Evolutionary conservation across 2,329 filamentous ascomycete species (phyloP), one percentile per base, ranked within the genome.

Genomic region (Nemania sp.): DNA sequence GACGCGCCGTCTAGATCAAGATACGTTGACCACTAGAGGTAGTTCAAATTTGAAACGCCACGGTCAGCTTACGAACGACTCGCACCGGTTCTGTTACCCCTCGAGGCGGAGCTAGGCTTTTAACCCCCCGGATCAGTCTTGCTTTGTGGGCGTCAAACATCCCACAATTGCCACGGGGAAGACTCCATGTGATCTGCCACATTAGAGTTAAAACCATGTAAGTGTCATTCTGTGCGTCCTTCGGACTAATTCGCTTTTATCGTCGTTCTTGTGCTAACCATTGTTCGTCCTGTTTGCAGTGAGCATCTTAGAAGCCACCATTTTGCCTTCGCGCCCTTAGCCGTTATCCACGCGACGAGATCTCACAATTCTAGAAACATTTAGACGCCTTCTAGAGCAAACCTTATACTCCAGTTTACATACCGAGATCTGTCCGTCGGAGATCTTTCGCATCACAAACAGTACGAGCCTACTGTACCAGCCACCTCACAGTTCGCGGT

Each of bases 381-480:
- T 29, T 41, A 58, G n/a, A 13, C 22, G 10, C 56, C 45, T 68
- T 68, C 66, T 68, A 68, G 62, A 45, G 35, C 10, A 43, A 68
- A 68, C 62, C 18, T 62, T 68, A 65, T 58, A 18, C 22, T 29
- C 18, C 35, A 2, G n/a, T 35, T 22, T 38, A 38, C 10, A 52
- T 22, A 1, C 43, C 18, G 27, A 61, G 45, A 57, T 57, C 35
- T 58, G 32, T 27, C 53, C 26, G 27, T 38, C 7, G 22, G 18
- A n/a, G 56, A 49, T 32, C 27, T 22, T 8, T 32, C 15, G 5
- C 38, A 15, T 56, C 27, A 20, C 32, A 52, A 13, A 35, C 57
- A 68, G 62, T 65, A 65, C 10, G 32, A 53, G 26, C 20, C 58
- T 49, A 68, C 66, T 62, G 62, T 65, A 29, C 13, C 8, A 22